These are phyloP conservation scores for Hemileccinum rubropunctum DNA, from an alignment of 768 basidiomycete genomes.

Conservation along the genomic window DNA sequence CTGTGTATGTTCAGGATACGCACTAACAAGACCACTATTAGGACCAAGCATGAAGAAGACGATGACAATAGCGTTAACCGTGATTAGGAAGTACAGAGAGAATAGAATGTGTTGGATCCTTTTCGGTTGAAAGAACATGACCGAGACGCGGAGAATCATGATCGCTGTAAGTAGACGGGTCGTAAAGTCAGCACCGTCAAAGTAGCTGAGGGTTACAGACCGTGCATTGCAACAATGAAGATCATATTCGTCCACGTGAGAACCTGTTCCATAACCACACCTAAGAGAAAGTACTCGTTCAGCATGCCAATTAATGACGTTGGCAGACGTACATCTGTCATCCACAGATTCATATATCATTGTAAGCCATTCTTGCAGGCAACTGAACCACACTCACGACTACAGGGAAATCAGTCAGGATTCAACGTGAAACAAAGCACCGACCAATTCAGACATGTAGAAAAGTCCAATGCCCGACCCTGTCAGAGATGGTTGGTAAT, in stretches of 20 bases:
- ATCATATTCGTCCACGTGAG: not conserved
- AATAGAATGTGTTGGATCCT: not conserved
- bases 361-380: not conserved
- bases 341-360: not conserved
- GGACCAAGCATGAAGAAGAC: not conserved
- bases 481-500: not conserved
- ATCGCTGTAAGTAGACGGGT: not conserved
- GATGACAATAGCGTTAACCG: not conserved
- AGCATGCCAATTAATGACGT: not conserved
- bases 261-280: not conserved
- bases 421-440: not conserved
- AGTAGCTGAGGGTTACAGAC: not conserved
- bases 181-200: not conserved
- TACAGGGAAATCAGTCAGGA: not conserved
- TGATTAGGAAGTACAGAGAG: conserved; percentile 1
- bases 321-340: conserved; percentile 3
- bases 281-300: not conserved
- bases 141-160: conserved; percentile 15
- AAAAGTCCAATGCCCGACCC: not conserved
- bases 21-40: not conserved
- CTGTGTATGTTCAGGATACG: not conserved
- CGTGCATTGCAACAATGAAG: not conserved
- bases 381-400: conserved; percentile 1
- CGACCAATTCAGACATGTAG: not conserved
- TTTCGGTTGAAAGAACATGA: conserved; percentile 10